Evolutionary conservation across 2,329 filamentous ascomycete genomes (phyloP), one percentile per base, ranked within the genome.

Genomic region (Neonectria coccinea): DNA sequence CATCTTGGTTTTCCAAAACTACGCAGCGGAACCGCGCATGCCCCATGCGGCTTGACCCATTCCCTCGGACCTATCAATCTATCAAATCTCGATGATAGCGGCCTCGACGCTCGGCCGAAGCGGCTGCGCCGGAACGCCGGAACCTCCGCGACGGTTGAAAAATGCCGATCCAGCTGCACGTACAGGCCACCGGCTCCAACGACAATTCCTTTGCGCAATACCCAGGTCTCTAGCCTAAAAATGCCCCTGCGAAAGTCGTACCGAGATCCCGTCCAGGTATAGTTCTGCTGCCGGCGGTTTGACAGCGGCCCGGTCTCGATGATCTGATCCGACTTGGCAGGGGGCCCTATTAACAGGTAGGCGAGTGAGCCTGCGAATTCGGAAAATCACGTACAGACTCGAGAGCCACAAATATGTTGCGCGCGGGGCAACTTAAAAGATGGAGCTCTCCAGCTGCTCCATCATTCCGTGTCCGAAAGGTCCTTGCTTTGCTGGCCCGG

Each of bases 121-220:
- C 27, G 44, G 56, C 51, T 47, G 50, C 44, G 45, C 27, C 39
- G 39, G 39, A 42, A 42, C n/a, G n/a, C 27, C 56, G 39, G 36
- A 44, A 53, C 48, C 54, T n/a, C 59, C 55, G 55, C 48, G 51
- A 51, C 56, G 36, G 50, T 55, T 59, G 36, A 36, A 22, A 22
- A 48, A 45, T 59, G 56, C 56, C 44, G 60, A 56, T 59, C 56
- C 31, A 29, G 22, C 14, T 36, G 61, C 20, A 53, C 36, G 45
- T 56, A 55, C 12, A 36, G 33, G 33, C 29, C 31, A 56, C 50
- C n/a, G 6, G 39, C 52, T 54, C 29, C 16, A 36, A 42, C 22
- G 33, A 11, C 9, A 12, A 27, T 41, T 47, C 54, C 29, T 42
- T 52, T n/a, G 22, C 41, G 50, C 18, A 51, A 45, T 44, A 20